Evolutionary conservation across 495 filamentous ascomycete genomes (phyloP).

Genomic region (Penicillium canescens): DNA sequence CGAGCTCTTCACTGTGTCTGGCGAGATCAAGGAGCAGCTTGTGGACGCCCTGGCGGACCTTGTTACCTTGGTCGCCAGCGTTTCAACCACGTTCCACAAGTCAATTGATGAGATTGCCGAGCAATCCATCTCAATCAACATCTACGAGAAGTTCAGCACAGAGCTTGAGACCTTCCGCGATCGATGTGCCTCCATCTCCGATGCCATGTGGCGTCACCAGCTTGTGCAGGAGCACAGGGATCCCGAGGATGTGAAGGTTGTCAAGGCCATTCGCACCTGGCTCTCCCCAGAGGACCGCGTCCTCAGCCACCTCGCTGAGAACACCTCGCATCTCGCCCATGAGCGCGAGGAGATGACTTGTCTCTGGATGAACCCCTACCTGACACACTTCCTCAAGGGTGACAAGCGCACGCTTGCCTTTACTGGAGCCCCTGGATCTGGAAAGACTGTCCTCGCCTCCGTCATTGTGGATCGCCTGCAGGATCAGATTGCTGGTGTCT

Average conservation of each 20-base stretch:
- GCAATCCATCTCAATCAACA: slow-evolving; percentile 24
- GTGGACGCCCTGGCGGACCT: slow-evolving; percentile 29
- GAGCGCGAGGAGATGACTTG: slow-evolving; percentile 44
- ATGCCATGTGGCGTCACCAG: slow-evolving; percentile 32
- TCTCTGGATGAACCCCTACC: slow-evolving; percentile 35
- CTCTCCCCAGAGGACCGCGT: slow-evolving; percentile 31
- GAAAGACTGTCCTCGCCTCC: slow-evolving; percentile 42
- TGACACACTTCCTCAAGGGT: slow-evolving; percentile 39
- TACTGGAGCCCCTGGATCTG: slow-evolving; percentile 35
- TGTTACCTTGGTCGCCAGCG: slow-evolving; percentile 27
- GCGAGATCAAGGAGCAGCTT: slow-evolving; percentile 32
- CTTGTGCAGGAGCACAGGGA: slow-evolving; percentile 22
- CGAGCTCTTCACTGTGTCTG: slow-evolving; percentile 29
- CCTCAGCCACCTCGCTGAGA: slow-evolving; percentile 31
- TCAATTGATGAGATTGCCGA: slow-evolving; percentile 14
- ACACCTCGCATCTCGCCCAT: slow-evolving; percentile 38
- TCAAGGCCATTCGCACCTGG: slow-evolving; percentile 26
- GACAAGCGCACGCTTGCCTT: slow-evolving; percentile 28
- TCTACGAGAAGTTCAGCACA: slow-evolving; percentile 22
- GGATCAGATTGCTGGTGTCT: slow-evolving; percentile 34
- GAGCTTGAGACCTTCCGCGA: slow-evolving; percentile 26
- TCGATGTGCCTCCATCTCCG: slow-evolving; percentile 27
- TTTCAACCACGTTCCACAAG: slow-evolving; percentile 29
- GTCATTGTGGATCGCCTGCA: slow-evolving; percentile 41
- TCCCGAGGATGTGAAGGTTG: slow-evolving; percentile 19